Conservation (phyloP, 2,329 filamentous ascomycete species). For the Fusarium hainanense region DNA sequence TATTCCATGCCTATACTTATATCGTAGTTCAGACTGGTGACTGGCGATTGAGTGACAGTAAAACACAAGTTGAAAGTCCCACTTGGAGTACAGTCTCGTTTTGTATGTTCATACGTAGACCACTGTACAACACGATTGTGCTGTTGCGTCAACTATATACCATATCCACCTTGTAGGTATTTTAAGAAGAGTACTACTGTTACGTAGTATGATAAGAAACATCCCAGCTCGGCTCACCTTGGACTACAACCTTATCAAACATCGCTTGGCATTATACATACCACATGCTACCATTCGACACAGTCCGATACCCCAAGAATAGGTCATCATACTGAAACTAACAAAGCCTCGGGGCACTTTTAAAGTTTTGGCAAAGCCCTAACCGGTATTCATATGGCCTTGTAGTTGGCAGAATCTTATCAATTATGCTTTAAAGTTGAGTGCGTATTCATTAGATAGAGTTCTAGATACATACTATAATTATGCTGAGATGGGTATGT, state of each 20-base stretch:
- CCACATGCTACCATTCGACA: background rate
- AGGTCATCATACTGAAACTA: background rate
- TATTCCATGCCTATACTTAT: background rate
- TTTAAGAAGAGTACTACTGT: background rate
- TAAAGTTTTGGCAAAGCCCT: background rate
- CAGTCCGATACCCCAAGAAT: background rate
- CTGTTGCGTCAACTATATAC: no score
- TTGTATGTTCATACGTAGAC: background rate
- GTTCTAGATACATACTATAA: conserved; percentile 24
- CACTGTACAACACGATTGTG: background rate
- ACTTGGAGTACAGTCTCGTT: background rate
- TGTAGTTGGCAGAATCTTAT: background rate
- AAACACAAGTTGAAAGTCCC: background rate
- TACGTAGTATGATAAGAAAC: background rate
- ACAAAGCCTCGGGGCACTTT: background rate
- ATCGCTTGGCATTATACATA: background rate
- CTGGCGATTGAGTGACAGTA: background rate
- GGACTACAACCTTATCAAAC: background rate
- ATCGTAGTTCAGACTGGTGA: background rate
- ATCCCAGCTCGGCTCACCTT: background rate
- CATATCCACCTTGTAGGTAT: background rate
- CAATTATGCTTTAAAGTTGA: background rate
- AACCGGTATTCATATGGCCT: background rate
- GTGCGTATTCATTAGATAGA: conserved; percentile 19
- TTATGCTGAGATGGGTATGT: conserved; percentile 14